Base-by-base conservation (phyloP, 1,284 basidiomycete species). In the Fistulina hepatica region DNA sequence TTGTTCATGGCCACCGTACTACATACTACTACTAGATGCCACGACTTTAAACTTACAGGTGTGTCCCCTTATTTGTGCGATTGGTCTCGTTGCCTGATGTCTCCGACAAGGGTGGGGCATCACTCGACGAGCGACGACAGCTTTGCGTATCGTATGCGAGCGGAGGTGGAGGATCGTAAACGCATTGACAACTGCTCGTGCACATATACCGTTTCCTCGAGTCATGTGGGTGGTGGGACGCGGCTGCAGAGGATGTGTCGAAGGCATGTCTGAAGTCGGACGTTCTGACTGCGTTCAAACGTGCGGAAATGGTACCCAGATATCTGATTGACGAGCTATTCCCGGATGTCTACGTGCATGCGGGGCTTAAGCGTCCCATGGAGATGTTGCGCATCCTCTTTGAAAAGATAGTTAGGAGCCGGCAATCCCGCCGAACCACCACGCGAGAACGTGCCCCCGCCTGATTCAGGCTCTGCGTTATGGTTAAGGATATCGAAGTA, bases 111-210 rank as follows among this genome's bases (percentile, higher is more conserved):
- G 16, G 81, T 95, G 4, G 85, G 91, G n/a, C 91, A 95, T 55
- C 91, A 95, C 57, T 91, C 86, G 11, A 95, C 91, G 0, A 92
- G 88, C 9, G 92, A 95, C 55, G 91, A 95, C 58, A 92, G 88
- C 12, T 89, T 84, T 50, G 89, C 89, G 19, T 95, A 95, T 58
- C 76, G 89, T 25, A 70, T 82, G 1, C 71, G 81, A 8, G 73
- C 83, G 42, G 90, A 91, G 54, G 90, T 93, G 16, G 82, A 91
- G 56, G 80, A 89, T 52, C 73, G 81, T 53, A 86, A 83, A 56
- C 76, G 81, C 25, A 76, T 90, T 36, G 90, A 94, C 50, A 93
- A 93, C 37, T 93, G 2, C 75, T 93, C 41, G 70, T 73, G 33
- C 79, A 92, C 24, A 86, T 93, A 69, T 73, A 88, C 26, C 57